Evolutionary conservation across 106 monocot species (phyloP).

Genomic region (Cymbidium sinense): DNA sequence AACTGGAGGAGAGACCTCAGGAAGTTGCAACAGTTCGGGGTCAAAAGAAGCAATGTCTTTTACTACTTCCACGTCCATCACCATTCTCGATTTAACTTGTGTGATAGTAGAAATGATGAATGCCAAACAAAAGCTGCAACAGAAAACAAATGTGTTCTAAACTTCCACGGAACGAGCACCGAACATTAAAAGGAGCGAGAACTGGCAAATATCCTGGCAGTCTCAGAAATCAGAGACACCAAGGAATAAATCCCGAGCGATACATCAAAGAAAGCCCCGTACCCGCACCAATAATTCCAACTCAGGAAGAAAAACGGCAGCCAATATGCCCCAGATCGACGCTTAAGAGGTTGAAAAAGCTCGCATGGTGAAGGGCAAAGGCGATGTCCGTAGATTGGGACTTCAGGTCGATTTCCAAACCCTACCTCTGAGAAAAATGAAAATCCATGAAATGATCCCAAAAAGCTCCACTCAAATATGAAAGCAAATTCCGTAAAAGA

Average conservation of each 20-base stretch:
- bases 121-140: not conserved
- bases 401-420: not conserved
- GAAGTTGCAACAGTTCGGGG: constrained; percentile 79
- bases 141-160: not conserved
- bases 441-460: not conserved
- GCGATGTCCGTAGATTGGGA: not conserved
- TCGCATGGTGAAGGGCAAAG: not conserved
- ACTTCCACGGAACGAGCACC: not conserved
- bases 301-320: not conserved
- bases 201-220: not conserved
- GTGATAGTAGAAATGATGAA: not conserved
- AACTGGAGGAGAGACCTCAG: constrained; percentile 59
- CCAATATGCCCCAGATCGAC: not conserved
- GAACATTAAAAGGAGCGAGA: not conserved
- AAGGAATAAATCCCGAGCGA: not conserved
- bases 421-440: not conserved
- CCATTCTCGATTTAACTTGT: constrained; percentile 9
- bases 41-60: constrained; percentile 59
- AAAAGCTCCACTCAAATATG: not conserved
- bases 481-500: no score
- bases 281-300: not conserved
- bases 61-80: constrained; percentile 56
- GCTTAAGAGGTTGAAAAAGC: not conserved
- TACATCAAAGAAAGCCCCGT: not conserved
- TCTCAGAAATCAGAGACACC: not conserved